Evolutionary conservation across 139 green algal species (phyloP), one percentile per base, ranked within the genome.

Genomic region (Eudorina sp.): DNA sequence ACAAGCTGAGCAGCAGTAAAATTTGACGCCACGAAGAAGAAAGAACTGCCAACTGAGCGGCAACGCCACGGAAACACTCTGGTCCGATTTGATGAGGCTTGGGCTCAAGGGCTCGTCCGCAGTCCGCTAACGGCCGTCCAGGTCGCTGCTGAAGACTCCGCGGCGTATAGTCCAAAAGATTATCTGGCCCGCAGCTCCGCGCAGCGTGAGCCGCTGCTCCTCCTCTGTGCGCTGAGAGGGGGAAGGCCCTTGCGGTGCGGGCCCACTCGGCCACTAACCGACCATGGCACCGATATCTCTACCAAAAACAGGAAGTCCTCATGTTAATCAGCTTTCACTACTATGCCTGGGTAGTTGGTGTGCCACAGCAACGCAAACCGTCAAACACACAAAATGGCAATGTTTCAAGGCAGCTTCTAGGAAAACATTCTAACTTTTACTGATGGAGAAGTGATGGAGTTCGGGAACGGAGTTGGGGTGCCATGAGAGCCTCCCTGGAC

Each of bases 171-270:
- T 79, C 27, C 70, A 55, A 55, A 64, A 29, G 45, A 64, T 66
- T 82, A 82, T 29, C 73, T 82, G 73, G 73, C 45, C 73, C 45
- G 46, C 73, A 82, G 73, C 73, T 82, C 70, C 70, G 70, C 41
- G 70, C 41, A 79, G 70, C 70, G 41, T 14, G 70, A 41, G 70
- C 70, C 70, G 70, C 70, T 79, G 70, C 70, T 75, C 66, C 66
- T 75, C 66, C 66, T 75, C 66, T 46, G 46, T 75, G 66, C 66
- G 66, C 66, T 75, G 6, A 75, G 66, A 75, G 66, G 66, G 66
- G 66, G 66, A 75, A 75, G 31, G 31, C 66, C 31, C 66, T 75
- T 46, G 66, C 66, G 51, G 51, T 58, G 51, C 51, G 66, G 72
- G 41, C 72, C 69, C 72, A 40, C 41, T 19, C 36, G 72, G 41